Conservation (phyloP, 768 basidiomycete species). For the Clitopilus hobsonii region DNA sequence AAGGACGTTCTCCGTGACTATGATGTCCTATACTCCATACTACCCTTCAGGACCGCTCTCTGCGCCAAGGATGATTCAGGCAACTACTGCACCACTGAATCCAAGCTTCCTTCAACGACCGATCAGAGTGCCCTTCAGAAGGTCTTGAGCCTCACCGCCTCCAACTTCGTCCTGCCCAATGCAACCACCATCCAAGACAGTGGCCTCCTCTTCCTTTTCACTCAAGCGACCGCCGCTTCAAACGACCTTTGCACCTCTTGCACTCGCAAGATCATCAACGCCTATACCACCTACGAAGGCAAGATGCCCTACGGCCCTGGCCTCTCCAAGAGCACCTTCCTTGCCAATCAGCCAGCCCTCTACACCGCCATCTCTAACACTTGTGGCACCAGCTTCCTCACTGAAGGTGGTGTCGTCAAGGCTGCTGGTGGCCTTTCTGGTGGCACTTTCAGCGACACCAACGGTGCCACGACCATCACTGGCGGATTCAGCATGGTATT, state of each 20-base stretch:
- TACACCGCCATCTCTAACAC: constrained; percentile 56
- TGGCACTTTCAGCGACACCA: constrained; percentile 7
- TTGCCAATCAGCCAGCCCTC: constrained; percentile 60
- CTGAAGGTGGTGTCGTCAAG: constrained; percentile 45
- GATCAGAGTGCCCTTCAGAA: constrained; percentile 20
- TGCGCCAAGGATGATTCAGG: constrained; percentile 74
- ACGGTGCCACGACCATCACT: constrained; percentile 13
- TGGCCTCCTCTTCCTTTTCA: constrained; percentile 82
- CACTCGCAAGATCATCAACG: constrained; percentile 68
- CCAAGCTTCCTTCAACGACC: constrained; percentile 25
- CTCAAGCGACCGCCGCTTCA: constrained; percentile 44
- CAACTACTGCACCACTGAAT: constrained; percentile 61
- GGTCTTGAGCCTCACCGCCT: constrained; percentile 25
- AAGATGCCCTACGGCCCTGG: constrained; percentile 73
- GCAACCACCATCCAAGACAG: constrained; percentile 44
- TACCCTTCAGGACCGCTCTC: constrained; percentile 60
- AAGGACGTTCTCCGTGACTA: constrained; percentile 58
- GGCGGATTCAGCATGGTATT: constrained; percentile 19
- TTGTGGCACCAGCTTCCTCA: constrained; percentile 74
- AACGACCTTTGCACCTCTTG: constrained; percentile 73
- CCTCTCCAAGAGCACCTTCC: constrained; percentile 54
- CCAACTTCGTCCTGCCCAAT: constrained; percentile 45
- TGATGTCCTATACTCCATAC: constrained; percentile 72
- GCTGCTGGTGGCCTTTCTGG: constrained; percentile 59
- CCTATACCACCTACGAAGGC: constrained; percentile 77